Evolutionary conservation across 2,329 filamentous ascomycete genomes (phyloP).

Genomic region (Neurospora sp.): DNA sequence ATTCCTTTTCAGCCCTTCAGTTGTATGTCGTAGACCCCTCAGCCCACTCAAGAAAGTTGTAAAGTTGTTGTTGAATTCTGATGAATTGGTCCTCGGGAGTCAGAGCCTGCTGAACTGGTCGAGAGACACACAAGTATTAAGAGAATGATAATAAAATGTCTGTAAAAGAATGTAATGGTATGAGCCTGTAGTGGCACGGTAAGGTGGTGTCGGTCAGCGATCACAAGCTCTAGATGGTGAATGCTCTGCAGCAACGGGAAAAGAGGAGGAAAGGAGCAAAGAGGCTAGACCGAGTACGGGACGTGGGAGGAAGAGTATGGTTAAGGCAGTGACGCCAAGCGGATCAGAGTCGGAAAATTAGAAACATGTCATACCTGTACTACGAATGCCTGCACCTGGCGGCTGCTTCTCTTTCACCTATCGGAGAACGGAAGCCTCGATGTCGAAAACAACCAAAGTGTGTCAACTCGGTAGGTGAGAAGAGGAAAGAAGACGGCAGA

Average conservation of each 20-base stretch:
- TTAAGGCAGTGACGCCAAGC: constrained; percentile 24
- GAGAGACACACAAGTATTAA: constrained; percentile 21
- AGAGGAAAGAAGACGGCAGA: constrained; percentile 3
- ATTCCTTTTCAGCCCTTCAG: not conserved
- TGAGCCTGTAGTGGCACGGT: constrained; percentile 25
- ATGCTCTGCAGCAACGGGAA: constrained; percentile 15
- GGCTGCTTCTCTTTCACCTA: constrained; percentile 8
- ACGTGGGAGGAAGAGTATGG: constrained; percentile 20
- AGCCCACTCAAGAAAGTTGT: not conserved
- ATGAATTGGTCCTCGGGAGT: constrained; percentile 25
- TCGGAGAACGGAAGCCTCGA: constrained; percentile 4
- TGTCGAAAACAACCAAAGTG: not conserved
- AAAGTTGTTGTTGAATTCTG: constrained; percentile 6
- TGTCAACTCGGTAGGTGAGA: not conserved
- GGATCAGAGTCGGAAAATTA: constrained; percentile 20
- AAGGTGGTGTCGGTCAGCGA: constrained; percentile 25
- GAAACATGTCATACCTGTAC: constrained; percentile 34
- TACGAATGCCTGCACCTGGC: constrained; percentile 27
- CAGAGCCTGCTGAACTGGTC: constrained; percentile 46
- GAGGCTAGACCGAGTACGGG: constrained; percentile 14
- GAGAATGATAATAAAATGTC: constrained; percentile 11
- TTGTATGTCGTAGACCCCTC: not conserved
- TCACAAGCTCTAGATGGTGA: constrained; percentile 22
- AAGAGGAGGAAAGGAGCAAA: constrained; percentile 14
- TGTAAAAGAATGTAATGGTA: constrained; percentile 21